Evolutionary conservation across 768 basidiomycete genomes (phyloP).

Genomic region (Mycena leptocephala): DNA sequence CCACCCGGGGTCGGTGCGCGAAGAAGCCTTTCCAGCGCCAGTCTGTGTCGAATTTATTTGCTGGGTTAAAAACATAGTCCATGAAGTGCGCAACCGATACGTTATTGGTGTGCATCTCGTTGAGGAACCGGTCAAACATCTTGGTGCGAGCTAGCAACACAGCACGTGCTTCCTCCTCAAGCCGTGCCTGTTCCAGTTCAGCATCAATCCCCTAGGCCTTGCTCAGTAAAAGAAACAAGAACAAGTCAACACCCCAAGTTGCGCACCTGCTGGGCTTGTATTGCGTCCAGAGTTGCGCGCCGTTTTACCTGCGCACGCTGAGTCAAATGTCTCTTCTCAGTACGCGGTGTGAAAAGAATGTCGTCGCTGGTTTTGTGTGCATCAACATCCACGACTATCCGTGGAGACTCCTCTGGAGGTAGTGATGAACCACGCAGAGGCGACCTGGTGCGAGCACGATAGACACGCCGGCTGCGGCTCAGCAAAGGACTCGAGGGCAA

Average conservation of each 20-base stretch:
- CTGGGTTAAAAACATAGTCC: conserved; percentile 7
- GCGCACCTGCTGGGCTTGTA: neutral
- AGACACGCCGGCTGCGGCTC: neutral
- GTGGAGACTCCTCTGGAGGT: neutral
- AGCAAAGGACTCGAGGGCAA: neutral
- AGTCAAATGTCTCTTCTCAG: neutral
- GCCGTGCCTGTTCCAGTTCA: neutral
- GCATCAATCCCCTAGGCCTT: neutral
- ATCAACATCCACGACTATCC: no score
- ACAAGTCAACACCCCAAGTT: no score
- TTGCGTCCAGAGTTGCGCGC: neutral
- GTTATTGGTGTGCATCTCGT: neutral
- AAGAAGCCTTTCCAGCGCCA: conserved; percentile 21
- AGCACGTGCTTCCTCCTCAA: neutral
- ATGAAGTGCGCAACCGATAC: neutral
- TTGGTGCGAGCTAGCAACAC: neutral
- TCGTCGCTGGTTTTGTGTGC: neutral
- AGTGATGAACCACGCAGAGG: neutral
- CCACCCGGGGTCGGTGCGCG: neutral
- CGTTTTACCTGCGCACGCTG: neutral
- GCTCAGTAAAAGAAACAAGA: neutral
- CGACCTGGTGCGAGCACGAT: neutral
- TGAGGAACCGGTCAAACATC: neutral
- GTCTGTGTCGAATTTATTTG: neutral
- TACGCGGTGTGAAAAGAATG: neutral